phyloP scores from a whole-genome alignment of 768 basidiomycete species.

The Rhodosporidiobolus sp. region DNA sequence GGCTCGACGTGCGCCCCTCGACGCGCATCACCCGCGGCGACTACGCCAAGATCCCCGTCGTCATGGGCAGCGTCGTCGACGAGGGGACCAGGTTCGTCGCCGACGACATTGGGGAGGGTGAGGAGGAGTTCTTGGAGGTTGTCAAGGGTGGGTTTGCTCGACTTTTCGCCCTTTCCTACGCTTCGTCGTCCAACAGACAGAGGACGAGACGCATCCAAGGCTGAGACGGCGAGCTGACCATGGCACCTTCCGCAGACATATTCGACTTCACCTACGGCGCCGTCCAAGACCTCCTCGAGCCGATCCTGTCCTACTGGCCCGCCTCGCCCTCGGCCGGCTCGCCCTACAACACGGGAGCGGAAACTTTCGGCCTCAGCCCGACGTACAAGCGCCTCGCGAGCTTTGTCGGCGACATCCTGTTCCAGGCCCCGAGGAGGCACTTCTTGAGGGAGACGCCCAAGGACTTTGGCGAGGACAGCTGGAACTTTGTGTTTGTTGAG shows the following conservation, averaged over 20 bases:
- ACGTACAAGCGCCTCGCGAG: slow-evolving; percentile 53
- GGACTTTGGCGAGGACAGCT: slow-evolving; percentile 38
- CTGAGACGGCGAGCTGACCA: too few species aligned
- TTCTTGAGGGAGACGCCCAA: slow-evolving; percentile 39
- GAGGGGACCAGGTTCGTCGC: slow-evolving; percentile 35
- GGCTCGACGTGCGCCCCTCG: slow-evolving; percentile 32
- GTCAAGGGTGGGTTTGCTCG: slow-evolving; percentile 8
- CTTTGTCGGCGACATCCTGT: slow-evolving; percentile 48
- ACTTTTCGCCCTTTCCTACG: too few species aligned
- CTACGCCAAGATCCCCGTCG: slow-evolving; percentile 32
- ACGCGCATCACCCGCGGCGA: slow-evolving; percentile 30
- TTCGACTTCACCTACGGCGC: slow-evolving; percentile 39
- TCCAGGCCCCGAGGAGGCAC: slow-evolving; percentile 36
- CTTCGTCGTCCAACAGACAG: not conserved
- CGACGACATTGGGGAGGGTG: not conserved
- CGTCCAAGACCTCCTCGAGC: slow-evolving; percentile 28
- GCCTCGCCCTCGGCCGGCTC: slow-evolving; percentile 53
- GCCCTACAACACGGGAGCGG: slow-evolving; percentile 55
- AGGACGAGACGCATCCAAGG: too few species aligned
- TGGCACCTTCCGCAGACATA: slow-evolving; percentile 3
- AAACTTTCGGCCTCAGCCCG: slow-evolving; percentile 53
- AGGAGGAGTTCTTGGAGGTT: slow-evolving; percentile 23
- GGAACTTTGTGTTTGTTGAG: slow-evolving; percentile 29
- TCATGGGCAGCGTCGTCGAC: slow-evolving; percentile 30
- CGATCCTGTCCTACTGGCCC: slow-evolving; percentile 50